Conservation (phyloP, 2,329 filamentous ascomycete species). For the Trichoderma pleuroti region DNA sequence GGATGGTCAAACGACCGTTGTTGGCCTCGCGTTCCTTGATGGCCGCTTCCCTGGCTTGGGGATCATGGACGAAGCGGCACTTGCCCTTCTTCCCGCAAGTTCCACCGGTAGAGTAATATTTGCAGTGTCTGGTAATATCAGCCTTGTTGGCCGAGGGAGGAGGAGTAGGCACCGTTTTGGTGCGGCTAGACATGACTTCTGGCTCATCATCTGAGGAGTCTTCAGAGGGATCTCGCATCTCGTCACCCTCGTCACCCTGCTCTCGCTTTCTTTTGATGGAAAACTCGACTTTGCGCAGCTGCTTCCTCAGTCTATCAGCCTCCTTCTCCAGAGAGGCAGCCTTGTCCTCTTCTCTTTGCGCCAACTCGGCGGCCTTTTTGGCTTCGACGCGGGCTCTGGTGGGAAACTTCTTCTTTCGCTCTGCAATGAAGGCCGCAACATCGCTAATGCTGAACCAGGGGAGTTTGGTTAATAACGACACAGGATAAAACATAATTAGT, state of each 20-base stretch:
- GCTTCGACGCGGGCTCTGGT: slow-evolving; percentile 67
- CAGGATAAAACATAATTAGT: not conserved
- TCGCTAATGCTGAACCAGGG: slow-evolving; percentile 55
- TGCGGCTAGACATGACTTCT: slow-evolving; percentile 53
- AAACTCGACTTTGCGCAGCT: slow-evolving; percentile 68
- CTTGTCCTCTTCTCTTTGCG: slow-evolving; percentile 54
- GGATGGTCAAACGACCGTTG: slow-evolving; percentile 62
- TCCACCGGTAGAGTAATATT: slow-evolving; percentile 67
- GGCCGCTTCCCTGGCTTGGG: slow-evolving; percentile 59
- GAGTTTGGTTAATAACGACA: not conserved
- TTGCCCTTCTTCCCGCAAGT: slow-evolving; percentile 71
- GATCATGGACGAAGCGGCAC: slow-evolving; percentile 69
- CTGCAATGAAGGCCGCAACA: slow-evolving; percentile 73
- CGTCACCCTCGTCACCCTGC: slow-evolving; percentile 63
- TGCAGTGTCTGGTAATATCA: slow-evolving; percentile 64
- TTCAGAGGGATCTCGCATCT: slow-evolving; percentile 55
- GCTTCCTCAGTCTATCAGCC: slow-evolving; percentile 59
- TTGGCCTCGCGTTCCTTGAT: slow-evolving; percentile 62
- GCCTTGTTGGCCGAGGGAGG: slow-evolving; percentile 51
- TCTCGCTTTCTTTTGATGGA: slow-evolving; percentile 67
- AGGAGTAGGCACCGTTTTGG: slow-evolving; percentile 27
- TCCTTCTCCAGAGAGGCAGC: slow-evolving; percentile 57
- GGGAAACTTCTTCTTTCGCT: slow-evolving; percentile 76
- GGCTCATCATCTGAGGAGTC: slow-evolving; percentile 57
- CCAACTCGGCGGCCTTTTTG: slow-evolving; percentile 51